Evolutionary conservation across 1,139 yeast species (phyloP), one percentile per base, ranked within the genome.

Genomic region (Nakaseomyces delphensis): DNA sequence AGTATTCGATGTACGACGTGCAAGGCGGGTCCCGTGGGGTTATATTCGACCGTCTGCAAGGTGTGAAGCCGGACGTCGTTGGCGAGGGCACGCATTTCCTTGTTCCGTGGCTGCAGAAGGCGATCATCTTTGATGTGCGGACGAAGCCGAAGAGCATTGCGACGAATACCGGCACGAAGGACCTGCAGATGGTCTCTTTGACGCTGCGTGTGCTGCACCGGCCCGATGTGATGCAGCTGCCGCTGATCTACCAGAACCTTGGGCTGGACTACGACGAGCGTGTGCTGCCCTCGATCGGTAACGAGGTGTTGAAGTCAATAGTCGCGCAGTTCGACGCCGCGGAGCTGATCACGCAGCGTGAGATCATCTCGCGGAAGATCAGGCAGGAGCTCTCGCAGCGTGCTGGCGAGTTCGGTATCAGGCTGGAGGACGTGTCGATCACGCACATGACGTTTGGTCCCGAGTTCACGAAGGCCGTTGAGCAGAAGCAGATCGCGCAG

Each of bases 321-420:
- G 98, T 91, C 25, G 98, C 98, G 0, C 98, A 91, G 65, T 91
- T 91, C 57, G 97, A 91, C 64, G 98, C 98, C 25, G 95, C 97
- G 18, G 97, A 91, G 64, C 76, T 91, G 62, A 91, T 91, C 59
- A 91, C 97, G 19, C 96, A 91, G 72, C 77, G 98, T 70, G 98
- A 93, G 68, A 79, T 86, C 43, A 97, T 93, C 4, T 83, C 95
- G 30, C 83, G 87, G 43, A 77, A 84, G 66, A 89, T 93, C 63
- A 77, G 95, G 62, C 82, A 79, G 57, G 98, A 93, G 62, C 74
- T 93, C 54, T 75, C 85, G 45, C 72, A 74, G 55, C 77, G 98
- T 60, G 95, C 97, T 14, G 66, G 67, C 47, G 97, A 91, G 65
- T 93, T 93, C 69, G 77, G 83, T 64, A 89, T 93, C 59, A 82